Evolutionary conservation across 2,329 filamentous ascomycete genomes (phyloP).

Genomic region (Arthrobotrys megalospora): DNA sequence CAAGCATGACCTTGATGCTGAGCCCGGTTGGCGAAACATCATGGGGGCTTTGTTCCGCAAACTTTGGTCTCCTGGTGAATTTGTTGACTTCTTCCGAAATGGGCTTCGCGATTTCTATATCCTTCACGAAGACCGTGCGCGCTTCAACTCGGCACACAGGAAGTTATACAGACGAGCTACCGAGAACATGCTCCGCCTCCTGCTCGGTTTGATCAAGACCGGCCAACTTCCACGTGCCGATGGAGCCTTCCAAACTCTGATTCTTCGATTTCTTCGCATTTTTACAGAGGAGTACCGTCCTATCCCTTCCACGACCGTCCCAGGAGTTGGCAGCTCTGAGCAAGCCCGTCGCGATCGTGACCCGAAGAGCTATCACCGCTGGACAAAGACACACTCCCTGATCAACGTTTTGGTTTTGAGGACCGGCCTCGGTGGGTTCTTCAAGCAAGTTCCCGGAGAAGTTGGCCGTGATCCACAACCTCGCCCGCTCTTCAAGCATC

Average conservation of each 20-base stretch:
- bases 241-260: neutral
- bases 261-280: constrained; percentile 36
- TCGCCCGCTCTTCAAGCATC: constrained; percentile 20
- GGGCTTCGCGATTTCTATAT: constrained; percentile 17
- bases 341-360: neutral
- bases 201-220: neutral
- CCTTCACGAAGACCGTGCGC: constrained; percentile 18
- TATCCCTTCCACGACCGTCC: neutral
- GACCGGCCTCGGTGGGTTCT: neutral
- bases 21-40: neutral
- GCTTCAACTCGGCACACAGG: neutral
- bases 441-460: constrained; percentile 3
- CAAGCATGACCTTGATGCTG: neutral
- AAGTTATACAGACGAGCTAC: constrained; percentile 14
- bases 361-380: constrained; percentile 15
- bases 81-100: constrained; percentile 23
- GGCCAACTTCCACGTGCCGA: constrained; percentile 10
- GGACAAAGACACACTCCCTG: neutral
- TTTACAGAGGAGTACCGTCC: constrained; percentile 28
- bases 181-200: constrained; percentile 17
- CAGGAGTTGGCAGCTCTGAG: neutral
- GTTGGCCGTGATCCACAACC: constrained; percentile 21
- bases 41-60: constrained; percentile 19
- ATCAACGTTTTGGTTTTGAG: neutral
- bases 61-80: constrained; percentile 31